Evolutionary conservation across 2,329 filamentous ascomycete species (phyloP), one percentile per base, ranked within the genome.

Genomic region (Scopulariopsis brevicaulis): DNA sequence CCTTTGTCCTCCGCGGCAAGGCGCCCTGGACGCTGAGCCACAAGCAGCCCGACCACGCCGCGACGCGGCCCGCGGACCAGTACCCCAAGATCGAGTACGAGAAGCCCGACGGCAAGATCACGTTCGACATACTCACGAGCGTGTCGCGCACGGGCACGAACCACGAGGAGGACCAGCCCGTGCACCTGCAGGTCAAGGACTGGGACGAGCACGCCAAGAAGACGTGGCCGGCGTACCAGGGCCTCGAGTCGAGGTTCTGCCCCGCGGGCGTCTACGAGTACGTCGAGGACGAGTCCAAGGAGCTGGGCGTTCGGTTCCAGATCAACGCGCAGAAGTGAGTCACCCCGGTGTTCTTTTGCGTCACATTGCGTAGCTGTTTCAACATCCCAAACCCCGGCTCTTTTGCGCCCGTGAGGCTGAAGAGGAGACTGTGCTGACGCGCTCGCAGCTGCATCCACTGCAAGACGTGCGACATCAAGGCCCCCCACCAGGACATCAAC

Each of bases 401-500:
- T 7, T 48, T n/a, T 32, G n/a, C 37, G 10, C 15, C 24, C 11
- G 3, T 3, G n/a, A 6, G 22, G 20, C 24, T 24, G 46, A 15
- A n/a, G 14, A 24, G 2, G 28, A 8, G 28, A 32, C 28, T 15
- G 43, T 50, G 28, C 50, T 53, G 37, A 25, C 52, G 20, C 22
- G 20, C 11, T 22, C 28, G 55, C 55, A 96, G 92, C 74, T 99
- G 94, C 71, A 96, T 99, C 63, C 94, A 99, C 74, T 99, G 94
- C 81, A 99, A 99, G 81, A 99, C 94, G 15, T 99, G 94, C 71
- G 94, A 99, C 72, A 99, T 99, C 76, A 99, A 99, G 77, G 93
- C 90, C 18, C 94, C 94, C 8, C 83, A 86, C 62, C 94, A 99
- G 76, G 94, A 97, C 69, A 97, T 99, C 73, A 96, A 96, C 72